Conservation (phyloP, 108 stramenopile genomes). For the Skeletonema costatum region DNA sequence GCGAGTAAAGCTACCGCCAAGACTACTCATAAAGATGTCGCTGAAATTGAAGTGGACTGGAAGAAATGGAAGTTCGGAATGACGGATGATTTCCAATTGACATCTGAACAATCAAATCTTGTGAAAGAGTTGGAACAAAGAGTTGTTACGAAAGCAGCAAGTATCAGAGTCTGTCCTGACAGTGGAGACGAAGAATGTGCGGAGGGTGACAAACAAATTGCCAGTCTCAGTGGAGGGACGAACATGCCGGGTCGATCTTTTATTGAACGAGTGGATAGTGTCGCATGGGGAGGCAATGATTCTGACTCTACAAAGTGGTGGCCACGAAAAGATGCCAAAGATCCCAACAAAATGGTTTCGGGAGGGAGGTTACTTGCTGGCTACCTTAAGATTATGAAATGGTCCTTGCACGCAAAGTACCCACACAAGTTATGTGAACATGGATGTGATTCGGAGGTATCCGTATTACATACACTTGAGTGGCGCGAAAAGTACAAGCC, state of each 20-base stretch:
- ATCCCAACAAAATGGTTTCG: background rate
- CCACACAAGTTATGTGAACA: constrained; percentile 63
- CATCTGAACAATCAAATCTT: constrained; percentile 6
- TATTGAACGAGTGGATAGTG: constrained; percentile 28
- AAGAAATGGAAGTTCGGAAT: constrained; percentile 46
- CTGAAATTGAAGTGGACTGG: constrained; percentile 32
- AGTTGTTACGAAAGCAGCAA: constrained; percentile 12
- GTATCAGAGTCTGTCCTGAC: background rate
- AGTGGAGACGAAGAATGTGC: background rate
- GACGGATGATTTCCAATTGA: constrained; percentile 40
- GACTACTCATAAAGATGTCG: background rate
- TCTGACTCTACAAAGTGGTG: constrained; percentile 27
- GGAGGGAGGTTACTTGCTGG: constrained; percentile 35
- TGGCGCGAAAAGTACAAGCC: constrained; percentile 77
- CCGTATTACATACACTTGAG: constrained; percentile 66
- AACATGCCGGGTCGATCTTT: constrained; percentile 13
- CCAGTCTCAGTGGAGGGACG: constrained; percentile 1
- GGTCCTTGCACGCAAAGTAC: constrained; percentile 48
- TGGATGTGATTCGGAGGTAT: constrained; percentile 63
- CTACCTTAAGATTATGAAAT: constrained; percentile 57
- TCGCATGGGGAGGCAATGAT: constrained; percentile 38
- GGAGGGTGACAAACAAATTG: background rate
- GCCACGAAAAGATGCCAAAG: constrained; percentile 18
- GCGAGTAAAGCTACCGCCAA: background rate
- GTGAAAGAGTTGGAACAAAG: constrained; percentile 32